Evolutionary conservation across 1,139 yeast species (phyloP).

Genomic region (Meyerozyma guilliermondii): DNA sequence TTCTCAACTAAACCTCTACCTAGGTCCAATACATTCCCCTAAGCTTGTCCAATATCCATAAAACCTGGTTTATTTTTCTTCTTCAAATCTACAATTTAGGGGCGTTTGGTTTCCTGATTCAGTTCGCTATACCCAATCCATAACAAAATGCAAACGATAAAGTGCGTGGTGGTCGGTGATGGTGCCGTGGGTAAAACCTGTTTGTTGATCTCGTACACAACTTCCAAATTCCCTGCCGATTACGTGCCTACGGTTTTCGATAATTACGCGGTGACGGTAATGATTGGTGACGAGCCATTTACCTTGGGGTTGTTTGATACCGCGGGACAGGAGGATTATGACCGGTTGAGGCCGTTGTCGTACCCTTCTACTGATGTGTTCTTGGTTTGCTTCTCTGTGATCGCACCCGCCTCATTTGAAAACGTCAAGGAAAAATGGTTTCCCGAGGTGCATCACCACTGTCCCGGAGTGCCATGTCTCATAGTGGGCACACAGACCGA

Average conservation of each 20-base stretch:
- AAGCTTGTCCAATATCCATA: background rate
- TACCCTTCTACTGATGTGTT: conserved; percentile 97
- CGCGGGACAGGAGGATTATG: conserved; percentile 99
- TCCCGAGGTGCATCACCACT: conserved; percentile 97
- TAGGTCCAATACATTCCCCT: background rate
- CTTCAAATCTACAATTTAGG: background rate
- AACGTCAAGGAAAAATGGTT: conserved; percentile 98
- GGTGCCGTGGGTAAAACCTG: conserved; percentile 85
- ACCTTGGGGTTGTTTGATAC: conserved; percentile 95
- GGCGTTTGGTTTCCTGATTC: background rate
- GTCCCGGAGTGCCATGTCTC: conserved; percentile 95
- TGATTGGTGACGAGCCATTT: conserved; percentile 98
- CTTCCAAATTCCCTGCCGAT: conserved; percentile 83
- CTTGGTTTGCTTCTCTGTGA: conserved; percentile 88
- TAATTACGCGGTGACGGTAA: conserved; percentile 96
- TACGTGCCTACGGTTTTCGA: conserved; percentile 85
- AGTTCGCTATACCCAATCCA: background rate
- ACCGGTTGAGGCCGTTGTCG: conserved; percentile 90
- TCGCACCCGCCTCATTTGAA: conserved; percentile 97
- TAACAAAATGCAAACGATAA: conserved; percentile 46
- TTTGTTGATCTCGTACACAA: conserved; percentile 82
- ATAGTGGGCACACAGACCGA: conserved; percentile 96
- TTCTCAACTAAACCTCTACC: no score
- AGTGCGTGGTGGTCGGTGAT: conserved; percentile 96
- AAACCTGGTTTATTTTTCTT: background rate